phyloP scores from a whole-genome alignment of 1,139 yeast genomes.

The Yamadazyma pseudoaaseri region DNA sequence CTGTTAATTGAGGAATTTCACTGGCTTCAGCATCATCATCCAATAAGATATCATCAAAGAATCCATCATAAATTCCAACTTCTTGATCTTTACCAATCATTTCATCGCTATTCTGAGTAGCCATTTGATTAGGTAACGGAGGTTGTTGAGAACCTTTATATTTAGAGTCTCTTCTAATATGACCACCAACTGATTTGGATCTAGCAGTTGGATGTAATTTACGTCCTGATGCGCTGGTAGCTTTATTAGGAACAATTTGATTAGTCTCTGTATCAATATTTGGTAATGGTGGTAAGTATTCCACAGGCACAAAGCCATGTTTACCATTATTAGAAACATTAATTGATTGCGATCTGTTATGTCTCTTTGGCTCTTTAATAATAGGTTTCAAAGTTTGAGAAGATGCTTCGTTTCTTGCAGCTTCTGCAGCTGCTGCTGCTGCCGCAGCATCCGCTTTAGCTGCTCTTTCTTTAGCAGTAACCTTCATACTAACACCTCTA shows the following conservation, averaged over 20 bases:
- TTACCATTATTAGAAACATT: slow-evolving; percentile 27
- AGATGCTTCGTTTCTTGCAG: neutral
- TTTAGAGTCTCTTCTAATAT: slow-evolving; percentile 63
- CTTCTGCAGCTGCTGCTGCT: slow-evolving; percentile 1
- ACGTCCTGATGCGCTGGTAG: slow-evolving; percentile 14
- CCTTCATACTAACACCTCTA: slow-evolving; percentile 62
- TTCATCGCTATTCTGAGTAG: slow-evolving; percentile 45
- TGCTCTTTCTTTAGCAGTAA: slow-evolving; percentile 55
- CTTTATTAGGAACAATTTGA: slow-evolving; percentile 17
- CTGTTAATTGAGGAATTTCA: slow-evolving; percentile 48
- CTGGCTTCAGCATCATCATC: slow-evolving; percentile 26
- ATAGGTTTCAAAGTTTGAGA: slow-evolving; percentile 8
- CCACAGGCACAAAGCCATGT: slow-evolving; percentile 47
- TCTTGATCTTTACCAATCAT: slow-evolving; percentile 25
- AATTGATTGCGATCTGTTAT: slow-evolving; percentile 31
- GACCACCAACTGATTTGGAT: slow-evolving; percentile 83
- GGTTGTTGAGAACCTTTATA: slow-evolving; percentile 31
- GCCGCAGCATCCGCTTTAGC: slow-evolving; percentile 17
- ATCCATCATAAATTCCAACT: slow-evolving; percentile 40
- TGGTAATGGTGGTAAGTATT: slow-evolving; percentile 51
- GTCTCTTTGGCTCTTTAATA: slow-evolving; percentile 14
- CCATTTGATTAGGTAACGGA: slow-evolving; percentile 50
- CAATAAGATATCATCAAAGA: slow-evolving; percentile 66
- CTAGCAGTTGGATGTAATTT: slow-evolving; percentile 78
- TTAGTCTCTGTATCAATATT: slow-evolving; percentile 34